phyloP scores from a whole-genome alignment of 2,329 filamentous ascomycete genomes.

The Paecilomyces sp. region DNA sequence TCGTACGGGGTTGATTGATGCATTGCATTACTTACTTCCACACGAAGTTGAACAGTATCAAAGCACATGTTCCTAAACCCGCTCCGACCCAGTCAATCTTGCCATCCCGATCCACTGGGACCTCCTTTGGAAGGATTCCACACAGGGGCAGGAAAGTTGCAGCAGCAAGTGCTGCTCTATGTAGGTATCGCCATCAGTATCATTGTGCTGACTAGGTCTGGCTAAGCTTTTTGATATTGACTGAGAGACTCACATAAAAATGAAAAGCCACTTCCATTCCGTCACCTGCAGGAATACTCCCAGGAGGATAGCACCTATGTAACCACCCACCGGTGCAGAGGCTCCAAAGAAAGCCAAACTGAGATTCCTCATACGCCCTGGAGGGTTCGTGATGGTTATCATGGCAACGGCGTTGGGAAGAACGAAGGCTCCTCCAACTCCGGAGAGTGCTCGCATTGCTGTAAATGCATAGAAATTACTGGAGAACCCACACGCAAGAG shows the following conservation, averaged over 20 bases:
- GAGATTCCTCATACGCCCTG: slow-evolving; percentile 40
- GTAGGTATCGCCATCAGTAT: background rate
- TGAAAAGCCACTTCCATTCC: slow-evolving; percentile 37
- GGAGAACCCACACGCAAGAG: slow-evolving; percentile 44
- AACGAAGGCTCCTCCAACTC: slow-evolving; percentile 45
- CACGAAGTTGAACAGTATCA: slow-evolving; percentile 44
- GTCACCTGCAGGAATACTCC: slow-evolving; percentile 30
- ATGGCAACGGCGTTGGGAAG: slow-evolving; percentile 48
- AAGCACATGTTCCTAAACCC: slow-evolving; percentile 28
- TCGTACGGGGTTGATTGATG: background rate
- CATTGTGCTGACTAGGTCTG: background rate
- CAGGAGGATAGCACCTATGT: slow-evolving; percentile 34
- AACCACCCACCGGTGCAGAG: slow-evolving; percentile 40
- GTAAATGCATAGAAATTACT: slow-evolving; percentile 36
- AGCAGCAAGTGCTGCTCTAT: slow-evolving; percentile 9
- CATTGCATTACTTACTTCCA: slow-evolving; percentile 39
- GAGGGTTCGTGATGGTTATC: slow-evolving; percentile 42
- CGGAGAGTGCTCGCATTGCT: slow-evolving; percentile 40
- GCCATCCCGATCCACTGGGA: slow-evolving; percentile 29
- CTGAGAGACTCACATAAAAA: slow-evolving; percentile 24
- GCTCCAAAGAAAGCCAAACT: slow-evolving; percentile 42
- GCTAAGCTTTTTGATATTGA: background rate
- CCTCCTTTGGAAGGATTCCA: slow-evolving; percentile 19
- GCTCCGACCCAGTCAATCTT: slow-evolving; percentile 36
- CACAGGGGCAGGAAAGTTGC: slow-evolving; percentile 15